Base-by-base conservation (phyloP, 2,329 filamentous ascomycete species). In the Colletotrichum sp. region DNA sequence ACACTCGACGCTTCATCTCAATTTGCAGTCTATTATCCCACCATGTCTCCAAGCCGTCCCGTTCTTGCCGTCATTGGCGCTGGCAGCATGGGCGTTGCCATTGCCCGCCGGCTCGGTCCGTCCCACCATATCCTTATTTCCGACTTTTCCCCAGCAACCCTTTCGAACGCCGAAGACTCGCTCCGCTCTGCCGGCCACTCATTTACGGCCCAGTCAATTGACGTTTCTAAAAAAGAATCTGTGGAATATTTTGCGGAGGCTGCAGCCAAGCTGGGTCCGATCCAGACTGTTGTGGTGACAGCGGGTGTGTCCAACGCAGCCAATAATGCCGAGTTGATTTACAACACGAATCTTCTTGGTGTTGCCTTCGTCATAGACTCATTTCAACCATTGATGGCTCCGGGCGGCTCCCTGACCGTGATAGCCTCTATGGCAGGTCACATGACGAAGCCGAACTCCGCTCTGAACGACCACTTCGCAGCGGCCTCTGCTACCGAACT, bases 361-460 rank as follows among this genome's bases (percentile, higher is more conserved):
- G 69, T 55, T 8, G 59, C 66, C 8, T 55, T 69, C 31, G 34
- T 70, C 29, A 33, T 69, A 3, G 61, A 73, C 8, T 31, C 29
- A 9, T 73, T 73, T 16, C 47, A 54, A 18, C 29, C 59, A 12
- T 31, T 61, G 5, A 58, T 69, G 11, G 34, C 47, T 21, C 54
- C 24, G 3, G 54, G 70, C 16, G 38, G 59, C 2, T 63, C 70
- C 7, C 29, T 73, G 31, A 69, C 21, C 1, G 43, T 43, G n/a
- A 58, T 70, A 13, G 61, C 66, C 9, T 70, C 61, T 13, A n/a
- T 73, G 33, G 62, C 71, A 5, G 55, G 61, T 11, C 71, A 73
- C 43, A 29, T 73, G 36, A n/a, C 21, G 31, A 9, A 61, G 9
- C 29, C 31, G 3, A 54, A 54, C 27, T 27, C 43, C 1, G 38